Evolutionary conservation across 345 rosid species (phyloP), one percentile per base, ranked within the genome.

Genomic region (Acer negundo): DNA sequence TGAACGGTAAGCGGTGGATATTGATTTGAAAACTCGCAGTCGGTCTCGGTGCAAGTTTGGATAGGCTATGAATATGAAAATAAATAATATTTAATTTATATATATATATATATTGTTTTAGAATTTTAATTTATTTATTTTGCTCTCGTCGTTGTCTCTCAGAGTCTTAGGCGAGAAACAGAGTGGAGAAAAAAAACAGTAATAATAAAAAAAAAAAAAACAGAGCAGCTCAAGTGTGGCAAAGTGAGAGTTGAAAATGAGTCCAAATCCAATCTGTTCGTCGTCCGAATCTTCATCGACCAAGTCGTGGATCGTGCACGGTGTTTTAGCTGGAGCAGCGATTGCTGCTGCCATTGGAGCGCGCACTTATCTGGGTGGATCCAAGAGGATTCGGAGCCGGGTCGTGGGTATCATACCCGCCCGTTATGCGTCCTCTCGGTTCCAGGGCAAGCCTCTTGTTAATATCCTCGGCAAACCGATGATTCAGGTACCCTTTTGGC

Each of bases 351-450:
- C 97, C 6, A 42, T 92, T 10, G 95, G 94, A 3, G 97, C 97
- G 19, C 76, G 72, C 17, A 82, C 88, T 23, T 96, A 89, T 84
- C 83, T 91, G 73, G 80, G 86, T 74, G 82, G 89, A 83, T 88
- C 85, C 73, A 82, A 72, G 55, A 87, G 82, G 80, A 88, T 92
- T 47, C 89, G 98, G 83, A 83, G 83, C 80, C 97, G 97, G 72
- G 99, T 92, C 53, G 88, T 96, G 19, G 99, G 99, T 5, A 87
- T 96, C 44, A 94, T 96, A n/a, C 97, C 99, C 46, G 98, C 98
- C 23, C 93, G 99, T 56, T 96, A 77, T 76, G 97, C 97, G 65
- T 96, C 99, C 49, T 88, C 98, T 80, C 91, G 98, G 22, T 92
- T 96, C 79, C 82, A 89, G 77, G 98, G 99, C 68, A 96, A 96